A percentile compares a stretch with the other conserved stretches of the same genome.
Evolutionary conservation across 805 yeast genomes (phyloP).

Genomic region (Sungouiozyma intestinalis): DNA sequence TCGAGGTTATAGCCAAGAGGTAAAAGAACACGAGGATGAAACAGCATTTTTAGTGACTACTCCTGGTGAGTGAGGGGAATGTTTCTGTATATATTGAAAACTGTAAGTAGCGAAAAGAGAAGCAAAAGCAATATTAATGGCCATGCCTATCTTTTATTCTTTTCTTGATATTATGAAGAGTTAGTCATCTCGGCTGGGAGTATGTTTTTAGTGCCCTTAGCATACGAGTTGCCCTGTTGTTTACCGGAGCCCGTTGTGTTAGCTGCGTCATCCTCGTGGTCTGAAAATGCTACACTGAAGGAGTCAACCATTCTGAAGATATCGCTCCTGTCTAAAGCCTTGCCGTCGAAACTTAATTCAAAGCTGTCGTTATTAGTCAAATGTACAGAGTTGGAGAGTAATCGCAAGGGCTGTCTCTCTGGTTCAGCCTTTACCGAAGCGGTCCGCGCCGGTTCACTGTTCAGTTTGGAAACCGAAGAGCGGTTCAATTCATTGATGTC

Average conservation of each 20-base stretch:
- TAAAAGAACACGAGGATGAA: neutral
- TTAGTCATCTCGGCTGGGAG: constrained; percentile 12
- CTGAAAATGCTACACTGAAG: constrained; percentile 28
- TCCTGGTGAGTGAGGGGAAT: neutral
- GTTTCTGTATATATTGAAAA: neutral
- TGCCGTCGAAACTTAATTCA: constrained; percentile 37
- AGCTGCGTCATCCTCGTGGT: constrained; percentile 17
- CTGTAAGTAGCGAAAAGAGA: neutral
- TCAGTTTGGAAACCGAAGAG: neutral
- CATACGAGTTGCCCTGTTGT: constrained; percentile 1
- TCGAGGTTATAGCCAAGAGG: constrained; percentile 25
- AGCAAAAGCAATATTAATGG: neutral
- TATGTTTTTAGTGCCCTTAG: constrained; percentile 6
- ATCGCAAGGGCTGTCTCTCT: neutral
- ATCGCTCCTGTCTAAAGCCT: constrained; percentile 36
- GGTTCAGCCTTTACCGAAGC: neutral
- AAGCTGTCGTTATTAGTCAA: constrained; percentile 20
- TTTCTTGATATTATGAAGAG: neutral
- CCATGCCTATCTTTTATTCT: neutral
- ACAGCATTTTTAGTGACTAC: neutral
- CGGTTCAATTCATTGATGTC: neutral
- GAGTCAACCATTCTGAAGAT: constrained; percentile 33
- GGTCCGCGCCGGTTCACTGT: neutral
- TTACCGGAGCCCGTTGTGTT: constrained; percentile 1
- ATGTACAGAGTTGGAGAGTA: neutral